These are phyloP conservation scores for Apiospora saccharicola DNA, from an alignment of 2,329 filamentous ascomycete species.

Conservation along the genomic window DNA sequence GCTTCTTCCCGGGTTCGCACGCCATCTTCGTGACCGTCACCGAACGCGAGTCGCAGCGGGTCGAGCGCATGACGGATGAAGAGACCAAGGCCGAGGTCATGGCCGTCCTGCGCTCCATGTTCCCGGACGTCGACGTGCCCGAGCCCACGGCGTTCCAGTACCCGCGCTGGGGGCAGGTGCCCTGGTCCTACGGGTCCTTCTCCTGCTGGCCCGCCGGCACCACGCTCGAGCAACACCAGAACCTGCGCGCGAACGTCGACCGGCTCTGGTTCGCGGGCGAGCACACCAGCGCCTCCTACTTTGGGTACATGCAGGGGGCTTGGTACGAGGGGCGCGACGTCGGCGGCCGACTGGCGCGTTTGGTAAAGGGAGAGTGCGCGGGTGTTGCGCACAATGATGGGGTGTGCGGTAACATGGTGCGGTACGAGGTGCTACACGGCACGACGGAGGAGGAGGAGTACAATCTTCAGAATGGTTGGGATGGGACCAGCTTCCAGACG, in stretches of 20 bases:
- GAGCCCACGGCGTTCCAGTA: conserved; percentile 69
- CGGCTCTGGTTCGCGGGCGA: conserved; percentile 72
- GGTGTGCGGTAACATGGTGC: conserved; percentile 31
- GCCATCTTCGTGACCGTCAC: conserved; percentile 73
- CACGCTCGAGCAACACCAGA: conserved; percentile 71
- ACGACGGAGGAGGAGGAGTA: conserved; percentile 46
- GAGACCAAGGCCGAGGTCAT: conserved; percentile 65
- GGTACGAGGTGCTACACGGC: conserved; percentile 44
- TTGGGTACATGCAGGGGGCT: conserved; percentile 70
- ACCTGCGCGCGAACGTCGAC: conserved; percentile 69
- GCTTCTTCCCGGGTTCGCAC: conserved; percentile 66
- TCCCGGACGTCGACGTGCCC: conserved; percentile 61
- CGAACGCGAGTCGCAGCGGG: conserved; percentile 60
- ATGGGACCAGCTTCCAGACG: conserved; percentile 44
- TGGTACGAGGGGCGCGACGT: conserved; percentile 63
- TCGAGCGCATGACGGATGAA: conserved; percentile 66
- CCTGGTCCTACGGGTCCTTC: conserved; percentile 66
- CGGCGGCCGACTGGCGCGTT: conserved; percentile 52
- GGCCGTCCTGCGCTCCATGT: conserved; percentile 67
- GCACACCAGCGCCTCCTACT: conserved; percentile 68
- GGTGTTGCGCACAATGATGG: conserved; percentile 32
- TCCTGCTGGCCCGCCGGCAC: conserved; percentile 72
- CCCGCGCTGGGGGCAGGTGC: conserved; percentile 60
- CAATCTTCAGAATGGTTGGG: conserved; percentile 46
- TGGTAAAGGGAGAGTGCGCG: conserved; percentile 36